Evolutionary conservation across 2,329 filamentous ascomycete species (phyloP), one percentile per base, ranked within the genome.

Genomic region (Karstenula rhodostoma): DNA sequence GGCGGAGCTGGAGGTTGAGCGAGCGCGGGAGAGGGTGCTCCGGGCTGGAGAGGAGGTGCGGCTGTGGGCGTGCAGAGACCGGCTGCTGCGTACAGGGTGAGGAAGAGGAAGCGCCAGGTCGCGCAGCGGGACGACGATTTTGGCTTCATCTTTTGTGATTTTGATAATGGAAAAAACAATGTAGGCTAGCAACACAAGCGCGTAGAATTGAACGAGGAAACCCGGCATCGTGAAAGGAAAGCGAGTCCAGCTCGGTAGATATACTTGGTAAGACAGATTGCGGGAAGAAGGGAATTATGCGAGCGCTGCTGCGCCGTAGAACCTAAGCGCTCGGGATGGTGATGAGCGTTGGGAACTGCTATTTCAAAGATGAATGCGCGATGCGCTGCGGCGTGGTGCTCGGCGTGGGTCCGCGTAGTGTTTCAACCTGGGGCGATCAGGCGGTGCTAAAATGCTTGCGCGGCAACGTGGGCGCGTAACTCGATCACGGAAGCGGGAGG

Each of bases 161-260:
- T 56, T 52, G 40, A 53, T 25, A 23, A 60, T 48, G 23, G 58
- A 60, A 25, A 53, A 60, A 25, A 60, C 51, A 53, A 57, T 23
- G 23, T 60, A 60, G 25, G 54, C 53, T 48, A 60, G 23, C 17
- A 60, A 60, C 6, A 56, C 42, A 43, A 60, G 48, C 13, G 58
- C 58, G 42, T 60, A 60, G 48, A 60, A 60, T 17, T 60, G 48
- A 10, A 60, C 42, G 33, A 55, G 27, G 47, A 60, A 49, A 19
- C 40, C 44, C 12, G 32, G 35, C 52, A 55, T 55, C 25, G 35
- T 25, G 42, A 37, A 47, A 37, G 42, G 42, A 47, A 47, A 19
- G 52, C 52, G 52, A 55, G 52, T 13, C 52, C 52, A 37, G 52
- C 52, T 55, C 52, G 52, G 10, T 46, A 46, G 22, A 55, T 55